Evolutionary conservation across 1,139 yeast species (phyloP), one percentile per base, ranked within the genome.

Genomic region (Magnusiomyces magnusii): DNA sequence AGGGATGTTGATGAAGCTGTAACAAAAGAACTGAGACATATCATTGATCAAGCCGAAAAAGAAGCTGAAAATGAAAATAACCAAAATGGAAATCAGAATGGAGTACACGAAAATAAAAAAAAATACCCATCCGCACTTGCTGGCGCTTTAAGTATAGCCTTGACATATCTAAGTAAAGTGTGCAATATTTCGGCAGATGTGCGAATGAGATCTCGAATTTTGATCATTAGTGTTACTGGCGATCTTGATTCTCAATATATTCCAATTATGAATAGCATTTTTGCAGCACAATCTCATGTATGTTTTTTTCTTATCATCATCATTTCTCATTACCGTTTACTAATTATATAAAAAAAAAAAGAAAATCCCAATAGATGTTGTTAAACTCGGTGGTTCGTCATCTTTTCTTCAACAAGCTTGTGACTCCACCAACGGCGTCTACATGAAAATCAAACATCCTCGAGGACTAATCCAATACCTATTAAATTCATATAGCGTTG

Each of bases 401-500:
- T 87, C 95, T 1, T 92, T 91, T 68, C 73, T 95, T 60, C 99
- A 95, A 69, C 99, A 95, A 70, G 97, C 99, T 0, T 82, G 96
- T 0, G 99, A 95, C 74, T 93, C 97, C 17, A 93, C 99, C 0
- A 83, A 85, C 63, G 99, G 99, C 2, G 85, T 91, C 0, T 95
- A 92, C 69, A 77, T 92, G 64, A 86, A 71, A 47, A 80, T 92
- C 34, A 80, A 80, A n/a, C 82, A 86, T 58, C 88, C 95, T 0
- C 76, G 78, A 55, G 98, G 97, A 0, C 75, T 93, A 53, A 81
- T 92, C 2, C 97, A 92, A 68, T 84, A 85, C 67, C 72, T 86
- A 44, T 60, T 73, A 61, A 67, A 75, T 28, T 91, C 95, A 1
- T 83, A 85, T 67, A 83, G 89, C 66, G 84, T 93, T 19, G 97